Evolutionary conservation across 805 yeast species (phyloP), one percentile per base, ranked within the genome.

Genomic region (Candida railenensis): DNA sequence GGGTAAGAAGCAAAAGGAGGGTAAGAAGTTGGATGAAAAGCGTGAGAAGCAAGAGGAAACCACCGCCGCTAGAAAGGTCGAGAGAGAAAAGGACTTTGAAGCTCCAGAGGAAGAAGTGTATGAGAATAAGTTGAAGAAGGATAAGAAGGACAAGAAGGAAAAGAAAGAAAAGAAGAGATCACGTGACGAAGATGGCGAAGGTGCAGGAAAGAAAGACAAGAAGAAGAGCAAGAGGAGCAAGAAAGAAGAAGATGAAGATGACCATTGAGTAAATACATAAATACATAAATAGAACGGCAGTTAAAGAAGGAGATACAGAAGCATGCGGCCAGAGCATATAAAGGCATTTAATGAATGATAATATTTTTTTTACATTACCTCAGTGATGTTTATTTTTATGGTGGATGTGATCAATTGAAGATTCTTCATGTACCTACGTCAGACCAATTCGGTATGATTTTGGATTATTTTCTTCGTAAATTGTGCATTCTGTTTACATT

Each of bases 31-130:
- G 51, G 84, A 82, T 47, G 91, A 87, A 59, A 88, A 89, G 77
- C 80, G 82, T 53, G 88, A 83, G 45, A 81, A 87, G 57, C 95
- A 91, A 63, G 84, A 78, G 44, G 89, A 81, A 53, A 81, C 78
- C 55, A 82, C 85, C 54, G 81, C 74, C 47, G 77, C 73, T 47
- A 85, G 80, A 62, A 83, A 84, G 53, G 72, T 70, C 43, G 95
- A 87, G 61, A 80, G 92, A 61, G 78, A 79, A 16, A 81, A 87
- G 70, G 94, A 85, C 52, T 92, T 80, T 58, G 81, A 80, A 48
- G 96, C 97, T 14, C 98, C 98, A 12, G 83, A 81, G 58, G 98
- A 92, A 68, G 78, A 69, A 20, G 73, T 61, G 9, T 78, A 82
- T 54, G 76, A 76, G 52, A 77, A 69, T 49, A 61, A 71, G 50